These are phyloP conservation scores for Tolypocladium cylindrosporum DNA, from an alignment of 2,329 filamentous ascomycete genomes.

Conservation along the genomic window DNA sequence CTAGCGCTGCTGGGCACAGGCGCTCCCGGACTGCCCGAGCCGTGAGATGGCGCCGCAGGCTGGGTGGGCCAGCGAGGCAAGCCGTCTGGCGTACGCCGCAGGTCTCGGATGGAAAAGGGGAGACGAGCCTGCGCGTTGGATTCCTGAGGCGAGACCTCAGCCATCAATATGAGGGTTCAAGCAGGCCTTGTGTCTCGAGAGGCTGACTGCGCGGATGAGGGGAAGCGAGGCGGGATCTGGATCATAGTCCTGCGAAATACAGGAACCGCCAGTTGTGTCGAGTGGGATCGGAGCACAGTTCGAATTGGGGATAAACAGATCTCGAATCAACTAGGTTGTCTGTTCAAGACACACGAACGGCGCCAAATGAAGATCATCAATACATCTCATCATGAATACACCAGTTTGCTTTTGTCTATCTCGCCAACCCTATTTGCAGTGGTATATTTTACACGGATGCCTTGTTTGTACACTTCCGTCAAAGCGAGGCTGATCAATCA, in stretches of 20 bases:
- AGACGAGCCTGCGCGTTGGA: background rate
- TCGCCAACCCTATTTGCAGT: background rate
- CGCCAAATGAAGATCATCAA: background rate
- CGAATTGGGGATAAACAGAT: background rate
- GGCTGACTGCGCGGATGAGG: background rate
- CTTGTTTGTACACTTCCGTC: background rate
- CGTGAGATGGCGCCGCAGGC: background rate
- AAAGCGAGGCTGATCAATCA: conserved; percentile 8
- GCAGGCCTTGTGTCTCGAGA: no score
- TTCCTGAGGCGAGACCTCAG: no score
- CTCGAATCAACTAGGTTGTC: background rate
- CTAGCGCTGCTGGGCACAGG: conserved; percentile 3
- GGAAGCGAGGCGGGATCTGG: background rate
- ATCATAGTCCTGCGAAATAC: background rate
- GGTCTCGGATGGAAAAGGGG: no score
- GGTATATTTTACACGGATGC: background rate
- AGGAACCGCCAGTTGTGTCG: no score
- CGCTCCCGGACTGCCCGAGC: conserved; percentile 1
- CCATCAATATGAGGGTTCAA: no score
- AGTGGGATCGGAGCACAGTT: no score
- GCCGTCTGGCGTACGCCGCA: background rate
- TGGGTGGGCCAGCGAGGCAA: background rate
- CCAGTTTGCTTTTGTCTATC: background rate
- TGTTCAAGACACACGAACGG: background rate
- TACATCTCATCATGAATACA: background rate